Conservation (phyloP, 139 green algal species). For the Chlorella ohadii region DNA sequence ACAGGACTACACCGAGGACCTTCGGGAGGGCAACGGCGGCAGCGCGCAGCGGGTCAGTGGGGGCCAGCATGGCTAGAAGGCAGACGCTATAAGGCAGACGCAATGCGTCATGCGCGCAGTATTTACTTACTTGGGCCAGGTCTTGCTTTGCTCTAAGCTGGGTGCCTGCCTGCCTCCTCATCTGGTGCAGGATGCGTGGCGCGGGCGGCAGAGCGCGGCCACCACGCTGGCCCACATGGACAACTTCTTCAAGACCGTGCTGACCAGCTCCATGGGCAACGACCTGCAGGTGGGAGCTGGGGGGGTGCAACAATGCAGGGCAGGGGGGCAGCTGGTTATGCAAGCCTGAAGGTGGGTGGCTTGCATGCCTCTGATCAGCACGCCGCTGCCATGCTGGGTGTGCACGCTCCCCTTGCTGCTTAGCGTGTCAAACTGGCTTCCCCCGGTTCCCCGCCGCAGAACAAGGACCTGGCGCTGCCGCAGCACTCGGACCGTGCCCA, state of each 20-base stretch:
- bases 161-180: no score
- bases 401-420: no score
- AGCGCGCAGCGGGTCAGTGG: background rate
- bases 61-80: no score
- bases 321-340: no score
- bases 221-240: constrained; percentile 55
- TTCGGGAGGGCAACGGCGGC: constrained; percentile 50
- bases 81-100: no score
- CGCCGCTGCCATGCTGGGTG: no score
- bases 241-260: constrained; percentile 57
- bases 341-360: background rate
- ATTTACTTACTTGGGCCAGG: no score
- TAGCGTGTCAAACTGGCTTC: background rate
- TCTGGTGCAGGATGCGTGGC: constrained; percentile 53
- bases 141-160: no score
- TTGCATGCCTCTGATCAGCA: background rate
- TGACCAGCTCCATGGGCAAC: constrained; percentile 57
- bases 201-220: constrained; percentile 59
- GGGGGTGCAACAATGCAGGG: no score
- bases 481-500: constrained; percentile 60
- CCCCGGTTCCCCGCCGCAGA: background rate
- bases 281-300: constrained; percentile 40
- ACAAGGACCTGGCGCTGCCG: constrained; percentile 63
- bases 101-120: no score
- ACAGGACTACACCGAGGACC: constrained; percentile 57